Evolutionary conservation across 169 alveolate genomes (phyloP), one percentile per base, ranked within the genome.

Genomic region (Condylostoma magnum): DNA sequence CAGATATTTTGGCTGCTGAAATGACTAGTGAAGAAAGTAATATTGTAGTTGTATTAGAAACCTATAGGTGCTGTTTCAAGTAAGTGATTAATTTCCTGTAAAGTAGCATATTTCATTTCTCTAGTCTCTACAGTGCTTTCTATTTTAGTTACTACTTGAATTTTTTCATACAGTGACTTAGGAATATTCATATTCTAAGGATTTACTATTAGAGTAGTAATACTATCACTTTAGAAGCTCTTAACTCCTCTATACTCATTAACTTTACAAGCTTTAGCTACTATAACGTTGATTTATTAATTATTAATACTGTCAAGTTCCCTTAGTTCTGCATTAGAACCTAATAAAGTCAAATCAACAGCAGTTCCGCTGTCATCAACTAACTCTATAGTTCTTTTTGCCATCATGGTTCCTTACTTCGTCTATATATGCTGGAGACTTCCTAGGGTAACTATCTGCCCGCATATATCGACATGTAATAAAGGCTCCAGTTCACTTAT

Each of bases 291-390:
- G 48, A 10, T 15, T 41, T 10, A 41, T 15, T 41, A 10, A 41
- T 10, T 41, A 41, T 10, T n/a, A 41, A 15, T 41, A 41, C 20
- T 41, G 10, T 10, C 10, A 41, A 15, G 73, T 57, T 0, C 22
- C 73, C 20, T 63, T 57, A 20, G 27, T 46, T 57, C 73, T n/a
- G n/a, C n/a, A n/a, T n/a, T n/a, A n/a, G n/a, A n/a, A n/a, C n/a
- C n/a, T n/a, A n/a, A 63, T 12, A 63, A n/a, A 5, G 73, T 8
- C 27, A 63, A 33, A n/a, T 63, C 73, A 4, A 63, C 44, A n/a
- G 33, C 15, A 4, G 44, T 18, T 4, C 12, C 46, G 58, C 50
- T 25, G 10, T 41, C 31, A 28, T 63, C 73, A 22, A 63, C 60
- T 2, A 63, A 27, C 28, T 22, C 46, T 5, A 63, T n/a, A 46